Conservation (phyloP, 768 basidiomycete species). For the Gyrodon lividus region DNA sequence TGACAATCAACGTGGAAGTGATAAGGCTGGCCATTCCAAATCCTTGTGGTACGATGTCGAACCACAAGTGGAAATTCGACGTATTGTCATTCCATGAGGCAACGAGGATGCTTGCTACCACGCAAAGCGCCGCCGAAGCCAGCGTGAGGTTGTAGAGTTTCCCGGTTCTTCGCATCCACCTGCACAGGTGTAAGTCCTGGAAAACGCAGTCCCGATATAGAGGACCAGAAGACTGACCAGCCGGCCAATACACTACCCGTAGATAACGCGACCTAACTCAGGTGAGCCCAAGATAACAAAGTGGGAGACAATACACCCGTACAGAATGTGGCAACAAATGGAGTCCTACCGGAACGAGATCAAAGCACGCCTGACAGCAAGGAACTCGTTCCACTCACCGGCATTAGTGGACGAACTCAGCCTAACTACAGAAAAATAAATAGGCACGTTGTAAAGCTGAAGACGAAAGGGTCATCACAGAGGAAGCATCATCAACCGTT, state of each 20-base stretch:
- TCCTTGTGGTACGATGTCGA: slow-evolving; percentile 77
- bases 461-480: slow-evolving; percentile 10
- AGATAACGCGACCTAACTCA: slow-evolving; percentile 68
- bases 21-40: slow-evolving; percentile 84
- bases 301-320: slow-evolving; percentile 25
- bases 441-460: slow-evolving; percentile 81
- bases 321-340: slow-evolving; percentile 92
- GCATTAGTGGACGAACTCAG: slow-evolving; percentile 65
- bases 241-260: slow-evolving; percentile 86
- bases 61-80: slow-evolving; percentile 63
- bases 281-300: slow-evolving; percentile 14
- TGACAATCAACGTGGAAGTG: slow-evolving; percentile 82
- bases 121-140: slow-evolving; percentile 55
- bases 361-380: background rate
- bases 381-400: slow-evolving; percentile 45
- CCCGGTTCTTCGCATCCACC: slow-evolving; percentile 85
- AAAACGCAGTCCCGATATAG: slow-evolving; percentile 4
- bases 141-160: slow-evolving; percentile 79
- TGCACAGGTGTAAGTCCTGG: slow-evolving; percentile 29
- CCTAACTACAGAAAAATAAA: slow-evolving; percentile 87
- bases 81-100: slow-evolving; percentile 66
- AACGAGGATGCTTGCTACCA: slow-evolving; percentile 61
- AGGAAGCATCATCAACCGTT: background rate
- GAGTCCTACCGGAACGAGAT: slow-evolving; percentile 48
- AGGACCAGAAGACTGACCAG: slow-evolving; percentile 50